Percentiles rank a stretch among this genome's conserved stretches.
phyloP scores from a whole-genome alignment of 2,329 filamentous ascomycete species.

The Beauveria brongniartii region DNA sequence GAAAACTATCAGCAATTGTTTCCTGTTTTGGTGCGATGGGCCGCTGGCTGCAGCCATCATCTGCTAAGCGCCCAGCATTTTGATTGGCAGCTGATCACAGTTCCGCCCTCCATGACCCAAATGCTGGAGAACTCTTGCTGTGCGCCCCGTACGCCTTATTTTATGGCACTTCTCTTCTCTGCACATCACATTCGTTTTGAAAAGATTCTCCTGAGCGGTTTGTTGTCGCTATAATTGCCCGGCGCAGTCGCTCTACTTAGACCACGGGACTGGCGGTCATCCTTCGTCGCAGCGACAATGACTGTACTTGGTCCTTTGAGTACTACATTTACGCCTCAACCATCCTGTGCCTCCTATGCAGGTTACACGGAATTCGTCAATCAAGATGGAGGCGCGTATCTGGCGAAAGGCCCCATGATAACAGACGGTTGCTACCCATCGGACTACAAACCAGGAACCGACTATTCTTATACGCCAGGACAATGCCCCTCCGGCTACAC shows the following conservation, averaged over 20 bases:
- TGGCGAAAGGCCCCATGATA: background rate
- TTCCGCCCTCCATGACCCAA: background rate
- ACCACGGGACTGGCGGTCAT: background rate
- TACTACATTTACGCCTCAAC: background rate
- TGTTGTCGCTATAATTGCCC: no score
- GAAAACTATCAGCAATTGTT: background rate
- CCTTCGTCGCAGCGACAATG: background rate
- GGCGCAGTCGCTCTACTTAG: background rate
- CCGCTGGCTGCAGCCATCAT: background rate
- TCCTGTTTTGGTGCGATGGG: background rate
- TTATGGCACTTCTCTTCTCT: background rate
- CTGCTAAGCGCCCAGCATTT: background rate
- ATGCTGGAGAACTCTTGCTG: background rate
- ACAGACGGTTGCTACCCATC: constrained; percentile 1
- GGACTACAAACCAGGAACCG: background rate
- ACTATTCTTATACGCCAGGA: background rate
- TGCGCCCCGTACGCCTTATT: background rate
- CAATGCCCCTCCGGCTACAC: background rate
- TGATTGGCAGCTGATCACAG: background rate
- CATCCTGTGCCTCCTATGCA: background rate
- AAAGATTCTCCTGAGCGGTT: no score
- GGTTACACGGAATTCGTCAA: background rate
- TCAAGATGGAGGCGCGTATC: background rate
- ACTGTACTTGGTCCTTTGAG: background rate
- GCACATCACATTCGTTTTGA: background rate